Base-by-base conservation (phyloP, 345 rosid species). In the Syzygium grande region DNA sequence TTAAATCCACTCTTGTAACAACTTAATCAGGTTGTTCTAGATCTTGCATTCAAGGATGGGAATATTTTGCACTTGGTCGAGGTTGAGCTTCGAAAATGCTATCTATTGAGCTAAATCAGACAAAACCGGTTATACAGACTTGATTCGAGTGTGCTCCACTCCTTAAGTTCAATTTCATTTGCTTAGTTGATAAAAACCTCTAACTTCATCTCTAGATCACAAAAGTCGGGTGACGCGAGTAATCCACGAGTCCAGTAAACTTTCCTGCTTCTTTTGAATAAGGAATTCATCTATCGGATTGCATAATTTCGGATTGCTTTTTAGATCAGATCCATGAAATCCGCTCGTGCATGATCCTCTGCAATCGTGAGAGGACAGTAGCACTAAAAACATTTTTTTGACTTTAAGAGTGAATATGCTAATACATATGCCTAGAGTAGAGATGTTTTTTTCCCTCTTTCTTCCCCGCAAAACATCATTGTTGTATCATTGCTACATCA, bases 1-100 rank as follows among this genome's bases (percentile, higher is more conserved):
- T 15, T 8, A 34, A 68, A 68, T 34, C 25, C 46, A 0, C 19
- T 17, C 25, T 34, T 17, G 13, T 68, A 17, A 34, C 79, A 68
- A 68, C 79, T 68, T 2, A 34, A 73, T 73, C 0, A 0, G 49
- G 25, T 73, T 19, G 49, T 19, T 34, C 14, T 73, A 4, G 0
- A 34, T 34, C 49, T 17, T 19, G 49, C 1, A 13, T 73, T 38
- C 6, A 13, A 34, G 49, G 14, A 38, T 5, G 49, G 0, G 4
- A 38, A 34, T 9, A 73, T 34, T 73, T 34, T 73, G 46, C 49
- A 2, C 0, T 34, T 0, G 0, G 2, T 34, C 0, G 13, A 34
- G 14, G 7, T 34, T 12, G 25, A 41, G 80, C 5, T 19, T 73
- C 0, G 1, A 73, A 73, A 73, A 17, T 34, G 19, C 23, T 21